Evolutionary conservation across 179 eudicot species (phyloP), one percentile per base, ranked within the genome.

Genomic region (Spinacia oleracea): DNA sequence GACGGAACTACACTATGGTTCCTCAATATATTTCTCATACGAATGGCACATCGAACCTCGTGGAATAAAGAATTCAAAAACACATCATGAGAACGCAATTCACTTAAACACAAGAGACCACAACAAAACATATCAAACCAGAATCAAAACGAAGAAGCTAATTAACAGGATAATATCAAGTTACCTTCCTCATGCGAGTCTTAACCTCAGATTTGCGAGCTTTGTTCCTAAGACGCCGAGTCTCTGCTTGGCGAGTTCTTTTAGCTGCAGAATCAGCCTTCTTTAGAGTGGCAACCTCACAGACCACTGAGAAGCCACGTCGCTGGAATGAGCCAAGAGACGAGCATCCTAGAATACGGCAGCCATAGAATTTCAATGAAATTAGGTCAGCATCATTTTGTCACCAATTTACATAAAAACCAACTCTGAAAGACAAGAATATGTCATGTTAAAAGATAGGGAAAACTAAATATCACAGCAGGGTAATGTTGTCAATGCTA

Each of bases 221-320:
- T 83, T 96, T 96, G 85, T 93, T 87, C 72, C 91, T 87, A 18
- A 93, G 69, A 15, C 96, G 87, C 51, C 98, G 89, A 82, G 91
- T 90, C 85, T 93, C 98, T 8, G 96, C 88, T 79, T 96, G 99
- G n/a, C 98, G 91, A 77, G 89, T 86, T 85, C 99, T 85, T 85
- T 96, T 93, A 5, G 85, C 92, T 32, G 99, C 98, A 20, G 96
- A 90, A 82, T 96, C 94, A 42, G 98, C 83, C 82, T 87, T 90
- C 84, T 87, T 89, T 14, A 45, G 70, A 5, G 89, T 78, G 70
- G 89, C 88, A 21, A 85, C 98, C 87, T 90, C 96, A 70, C 98
- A 93, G 5, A 93, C 93, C 69, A 96, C 79, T 18, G 85, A 84
- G 27, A 75, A 80, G 29, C 89, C 81, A 59, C n/a, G 74, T 6